Conservation (phyloP, 2,329 filamentous ascomycete species). For the Triangularia setosa region DNA sequence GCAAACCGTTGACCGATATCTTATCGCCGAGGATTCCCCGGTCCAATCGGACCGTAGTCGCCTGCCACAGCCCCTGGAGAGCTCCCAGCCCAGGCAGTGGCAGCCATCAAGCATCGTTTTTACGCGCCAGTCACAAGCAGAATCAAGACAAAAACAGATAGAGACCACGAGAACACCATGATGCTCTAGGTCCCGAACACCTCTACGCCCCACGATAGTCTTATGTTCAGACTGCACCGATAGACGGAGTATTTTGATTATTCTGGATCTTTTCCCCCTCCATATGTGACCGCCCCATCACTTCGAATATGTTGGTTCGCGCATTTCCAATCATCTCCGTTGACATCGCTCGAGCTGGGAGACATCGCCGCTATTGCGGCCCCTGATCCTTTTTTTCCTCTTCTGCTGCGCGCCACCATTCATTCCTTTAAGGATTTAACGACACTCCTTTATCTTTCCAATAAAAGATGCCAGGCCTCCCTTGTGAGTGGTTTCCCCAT, state of each 20-base stretch:
- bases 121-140: background rate
- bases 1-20: background rate
- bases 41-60: slow-evolving; percentile 7
- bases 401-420: background rate
- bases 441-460: background rate
- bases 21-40: slow-evolving; percentile 13
- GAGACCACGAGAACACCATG: background rate
- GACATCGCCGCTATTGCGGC: slow-evolving; percentile 19
- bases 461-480: slow-evolving; percentile 34
- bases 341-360: slow-evolving; percentile 27
- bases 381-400: slow-evolving; percentile 14
- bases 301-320: slow-evolving; percentile 29
- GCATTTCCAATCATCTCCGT: slow-evolving; percentile 21
- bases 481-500: slow-evolving; percentile 25
- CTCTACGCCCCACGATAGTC: background rate
- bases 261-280: slow-evolving; percentile 6
- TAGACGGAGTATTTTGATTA: slow-evolving; percentile 1
- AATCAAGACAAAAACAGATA: background rate
- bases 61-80: background rate
- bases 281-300: slow-evolving; percentile 22
- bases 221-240: background rate
- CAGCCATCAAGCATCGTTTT: background rate
- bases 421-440: background rate
- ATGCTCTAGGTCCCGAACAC: background rate
- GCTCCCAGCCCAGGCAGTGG: background rate